Evolutionary conservation across 2,329 filamentous ascomycete genomes (phyloP).

Genomic region (Didymella pomorum): DNA sequence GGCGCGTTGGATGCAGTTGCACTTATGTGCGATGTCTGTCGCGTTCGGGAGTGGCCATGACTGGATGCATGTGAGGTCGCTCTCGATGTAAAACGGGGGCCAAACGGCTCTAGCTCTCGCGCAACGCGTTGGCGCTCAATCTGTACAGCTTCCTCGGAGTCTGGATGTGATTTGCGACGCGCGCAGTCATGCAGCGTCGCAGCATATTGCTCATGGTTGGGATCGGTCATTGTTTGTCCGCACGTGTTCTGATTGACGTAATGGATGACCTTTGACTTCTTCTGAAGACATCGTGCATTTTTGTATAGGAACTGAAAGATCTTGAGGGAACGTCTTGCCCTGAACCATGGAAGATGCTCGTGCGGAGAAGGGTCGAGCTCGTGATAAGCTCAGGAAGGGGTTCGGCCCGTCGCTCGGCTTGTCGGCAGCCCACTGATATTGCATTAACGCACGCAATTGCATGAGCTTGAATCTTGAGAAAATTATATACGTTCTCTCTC

Average conservation of each 20-base stretch:
- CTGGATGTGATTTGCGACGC: slow-evolving; percentile 24
- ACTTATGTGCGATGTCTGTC: slow-evolving; percentile 12
- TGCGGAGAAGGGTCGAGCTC: slow-evolving; percentile 1
- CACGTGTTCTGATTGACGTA: neutral
- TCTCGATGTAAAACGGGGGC: neutral
- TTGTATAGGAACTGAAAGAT: neutral
- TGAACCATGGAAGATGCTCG: neutral
- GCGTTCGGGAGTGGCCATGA: slow-evolving; percentile 12
- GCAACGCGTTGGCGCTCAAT: slow-evolving; percentile 29
- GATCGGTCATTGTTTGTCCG: slow-evolving; percentile 4
- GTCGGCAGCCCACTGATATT: slow-evolving; percentile 9
- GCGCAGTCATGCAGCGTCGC: slow-evolving; percentile 24
- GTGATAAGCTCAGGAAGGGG: neutral
- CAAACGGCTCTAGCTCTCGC: slow-evolving; percentile 25
- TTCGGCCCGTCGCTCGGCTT: slow-evolving; percentile 18
- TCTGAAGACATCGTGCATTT: neutral
- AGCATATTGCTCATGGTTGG: slow-evolving; percentile 20
- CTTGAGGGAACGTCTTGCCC: neutral
- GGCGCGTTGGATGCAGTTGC: slow-evolving; percentile 14
- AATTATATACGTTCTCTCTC: no score
- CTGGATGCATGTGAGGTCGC: neutral
- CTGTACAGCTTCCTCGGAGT: slow-evolving; percentile 31
- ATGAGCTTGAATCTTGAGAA: neutral
- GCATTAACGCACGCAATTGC: neutral
- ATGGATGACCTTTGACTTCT: neutral